phyloP scores from a whole-genome alignment of 2,329 filamentous ascomycete species.

The Cordyceps cicadae region DNA sequence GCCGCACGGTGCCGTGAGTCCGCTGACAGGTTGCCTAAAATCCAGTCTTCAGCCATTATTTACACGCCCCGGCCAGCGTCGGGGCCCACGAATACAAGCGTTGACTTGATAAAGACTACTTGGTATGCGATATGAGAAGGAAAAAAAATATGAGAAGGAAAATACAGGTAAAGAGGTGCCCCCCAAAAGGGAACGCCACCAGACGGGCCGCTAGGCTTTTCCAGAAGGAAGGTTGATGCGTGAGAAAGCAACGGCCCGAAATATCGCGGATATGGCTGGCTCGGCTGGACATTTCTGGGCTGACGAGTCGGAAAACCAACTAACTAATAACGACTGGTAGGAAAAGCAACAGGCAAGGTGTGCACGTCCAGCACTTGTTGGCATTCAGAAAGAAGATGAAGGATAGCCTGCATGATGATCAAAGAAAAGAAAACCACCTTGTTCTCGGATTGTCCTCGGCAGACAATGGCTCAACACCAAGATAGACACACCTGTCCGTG shows the following conservation, averaged over 20 bases:
- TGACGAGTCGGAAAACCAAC: background rate
- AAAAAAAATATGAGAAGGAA: background rate
- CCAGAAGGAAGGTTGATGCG: background rate
- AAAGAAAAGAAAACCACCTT: too few relatives aligned
- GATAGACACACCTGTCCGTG: too few relatives aligned
- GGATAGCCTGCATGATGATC: too few relatives aligned
- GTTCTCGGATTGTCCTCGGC: too few relatives aligned
- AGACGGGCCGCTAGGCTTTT: background rate
- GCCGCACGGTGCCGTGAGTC: background rate
- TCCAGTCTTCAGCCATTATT: background rate
- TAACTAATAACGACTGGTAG: background rate
- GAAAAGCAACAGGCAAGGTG: too few relatives aligned
- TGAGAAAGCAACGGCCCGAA: constrained; percentile 2
- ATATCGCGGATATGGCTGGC: background rate
- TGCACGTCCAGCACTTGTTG: background rate
- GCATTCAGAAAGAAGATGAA: background rate
- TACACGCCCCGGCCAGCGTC: too few relatives aligned
- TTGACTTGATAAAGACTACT: background rate
- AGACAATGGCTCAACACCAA: too few relatives aligned
- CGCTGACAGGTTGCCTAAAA: background rate
- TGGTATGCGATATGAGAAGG: background rate
- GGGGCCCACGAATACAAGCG: too few relatives aligned
- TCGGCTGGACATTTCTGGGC: too few relatives aligned
- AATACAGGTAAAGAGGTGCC: too few relatives aligned
- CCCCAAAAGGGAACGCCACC: background rate